Evolutionary conservation across 805 yeast species (phyloP), one percentile per base, ranked within the genome.

Genomic region (Myxozyma geophila): DNA sequence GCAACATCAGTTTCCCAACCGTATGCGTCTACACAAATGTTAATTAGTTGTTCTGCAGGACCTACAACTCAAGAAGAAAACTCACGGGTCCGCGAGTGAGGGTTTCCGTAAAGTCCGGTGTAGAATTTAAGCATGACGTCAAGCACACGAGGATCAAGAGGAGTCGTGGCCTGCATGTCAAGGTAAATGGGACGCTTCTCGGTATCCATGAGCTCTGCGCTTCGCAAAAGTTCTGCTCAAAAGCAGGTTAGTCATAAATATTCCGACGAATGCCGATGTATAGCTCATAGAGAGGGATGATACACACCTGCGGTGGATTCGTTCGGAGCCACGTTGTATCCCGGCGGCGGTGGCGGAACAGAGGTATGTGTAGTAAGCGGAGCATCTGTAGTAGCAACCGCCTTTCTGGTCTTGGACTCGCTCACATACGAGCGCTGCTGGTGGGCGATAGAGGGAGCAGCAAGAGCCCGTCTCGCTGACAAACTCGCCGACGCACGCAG

Each of bases 1-100:
- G 88, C 97, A 67, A 83, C 84, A 63, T 93, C 97, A 2, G 99
- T 90, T 79, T 95, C 99, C 99, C 99, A 95, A 41, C 99, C 99
- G 75, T 93, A 95, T 6, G 96, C 84, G 75, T 95, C 64, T 60
- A 21, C 8, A 36, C 2, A 28, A n/a, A 17, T 8, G 12, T 28
- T 28, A 3, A 5, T 28, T 28, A 28, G 28, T 5, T 28, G 28
- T 2, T 28, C 28, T 28, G 28, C 28, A 28, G 5, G 5, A 28
- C 5, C 28, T 28, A 28, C 28, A 28, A 28, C 28, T 28, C n/a
- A 37, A 43, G 43, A 10, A 36, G 49, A 47, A 17, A 19, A 57
- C 63, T 9, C 53, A 62, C 63, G 99, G 1, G 99, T 95, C 63
- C 95, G 86, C 6, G 97, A 91, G 78, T 95, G 99, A 23, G 99